Evolutionary conservation across 2,329 filamentous ascomycete genomes (phyloP).

Genomic region (Gnomoniopsis sp.): DNA sequence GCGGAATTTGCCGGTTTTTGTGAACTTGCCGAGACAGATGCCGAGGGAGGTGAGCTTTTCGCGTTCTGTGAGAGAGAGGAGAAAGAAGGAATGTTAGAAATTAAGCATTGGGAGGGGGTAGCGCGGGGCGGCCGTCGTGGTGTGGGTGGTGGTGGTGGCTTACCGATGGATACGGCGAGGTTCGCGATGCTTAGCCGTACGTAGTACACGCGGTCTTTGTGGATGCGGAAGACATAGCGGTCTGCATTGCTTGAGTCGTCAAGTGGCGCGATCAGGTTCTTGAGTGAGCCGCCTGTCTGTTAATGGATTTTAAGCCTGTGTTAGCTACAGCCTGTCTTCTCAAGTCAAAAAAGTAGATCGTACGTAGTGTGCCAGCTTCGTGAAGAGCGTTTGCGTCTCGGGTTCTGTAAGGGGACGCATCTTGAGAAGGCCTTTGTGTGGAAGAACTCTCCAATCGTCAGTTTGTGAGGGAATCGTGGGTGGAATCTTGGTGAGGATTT

Average conservation of each 20-base stretch:
- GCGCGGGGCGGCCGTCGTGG: neutral
- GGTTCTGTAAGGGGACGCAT: slow-evolving; percentile 82
- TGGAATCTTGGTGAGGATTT: neutral
- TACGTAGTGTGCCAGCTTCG: slow-evolving; percentile 85
- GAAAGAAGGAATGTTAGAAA: no score
- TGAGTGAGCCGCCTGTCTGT: slow-evolving; percentile 72
- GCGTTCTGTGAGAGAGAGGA: slow-evolving; percentile 6
- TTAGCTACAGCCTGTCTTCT: no score
- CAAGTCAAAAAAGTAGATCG: no score
- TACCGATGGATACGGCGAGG: slow-evolving; percentile 79
- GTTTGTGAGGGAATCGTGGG: neutral
- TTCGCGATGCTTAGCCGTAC: slow-evolving; percentile 87
- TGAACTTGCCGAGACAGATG: slow-evolving; percentile 69
- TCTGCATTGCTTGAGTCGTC: slow-evolving; percentile 66
- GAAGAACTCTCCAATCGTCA: neutral
- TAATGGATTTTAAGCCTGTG: neutral
- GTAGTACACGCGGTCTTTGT: slow-evolving; percentile 85
- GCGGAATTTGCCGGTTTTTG: slow-evolving; percentile 93
- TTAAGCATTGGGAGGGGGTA: neutral
- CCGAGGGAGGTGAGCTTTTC: slow-evolving; percentile 16
- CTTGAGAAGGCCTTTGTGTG: slow-evolving; percentile 25
- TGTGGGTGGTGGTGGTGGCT: slow-evolving; percentile 52
- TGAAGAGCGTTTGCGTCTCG: slow-evolving; percentile 79
- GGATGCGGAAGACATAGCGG: slow-evolving; percentile 81
- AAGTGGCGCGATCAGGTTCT: slow-evolving; percentile 75